A percentile compares a stretch with the other conserved stretches of the same genome.
phyloP scores from a whole-genome alignment of 2,329 filamentous ascomycete species.

The Aspergillus hortae region DNA sequence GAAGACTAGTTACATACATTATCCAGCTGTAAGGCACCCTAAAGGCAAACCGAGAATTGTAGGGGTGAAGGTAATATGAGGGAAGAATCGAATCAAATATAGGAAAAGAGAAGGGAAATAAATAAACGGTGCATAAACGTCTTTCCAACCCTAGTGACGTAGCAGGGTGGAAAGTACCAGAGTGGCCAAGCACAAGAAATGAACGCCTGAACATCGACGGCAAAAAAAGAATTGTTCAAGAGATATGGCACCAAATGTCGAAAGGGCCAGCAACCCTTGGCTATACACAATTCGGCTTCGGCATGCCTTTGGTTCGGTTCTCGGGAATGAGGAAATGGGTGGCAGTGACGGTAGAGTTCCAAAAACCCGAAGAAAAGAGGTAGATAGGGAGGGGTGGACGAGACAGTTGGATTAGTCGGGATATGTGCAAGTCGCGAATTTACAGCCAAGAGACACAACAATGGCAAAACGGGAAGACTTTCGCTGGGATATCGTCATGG shows the following conservation, averaged over 20 bases:
- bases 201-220: conserved; percentile 23
- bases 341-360: neutral
- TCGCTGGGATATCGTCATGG: conserved; percentile 32
- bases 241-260: conserved; percentile 15
- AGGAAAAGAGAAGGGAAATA: conserved; percentile 15
- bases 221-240: conserved; percentile 10
- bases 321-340: conserved; percentile 4
- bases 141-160: conserved; percentile 39
- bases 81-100: conserved; percentile 14
- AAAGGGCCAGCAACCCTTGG: conserved; percentile 25
- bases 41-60: conserved; percentile 23
- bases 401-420: conserved; percentile 15
- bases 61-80: conserved; percentile 18
- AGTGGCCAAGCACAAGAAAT: conserved; percentile 25
- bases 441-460: conserved; percentile 16
- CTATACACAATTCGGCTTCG: conserved; percentile 26
- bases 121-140: conserved; percentile 20
- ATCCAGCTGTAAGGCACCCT: conserved; percentile 31
- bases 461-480: conserved; percentile 19
- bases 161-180: conserved; percentile 32
- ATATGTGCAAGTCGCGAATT: conserved; percentile 32
- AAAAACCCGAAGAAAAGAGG: neutral
- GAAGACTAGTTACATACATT: conserved; percentile 37
- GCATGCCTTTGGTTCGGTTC: conserved; percentile 8
- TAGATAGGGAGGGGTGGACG: conserved; percentile 5